phyloP scores from a whole-genome alignment of 73 alveolate species.

The Tetrahymena elliotti region DNA sequence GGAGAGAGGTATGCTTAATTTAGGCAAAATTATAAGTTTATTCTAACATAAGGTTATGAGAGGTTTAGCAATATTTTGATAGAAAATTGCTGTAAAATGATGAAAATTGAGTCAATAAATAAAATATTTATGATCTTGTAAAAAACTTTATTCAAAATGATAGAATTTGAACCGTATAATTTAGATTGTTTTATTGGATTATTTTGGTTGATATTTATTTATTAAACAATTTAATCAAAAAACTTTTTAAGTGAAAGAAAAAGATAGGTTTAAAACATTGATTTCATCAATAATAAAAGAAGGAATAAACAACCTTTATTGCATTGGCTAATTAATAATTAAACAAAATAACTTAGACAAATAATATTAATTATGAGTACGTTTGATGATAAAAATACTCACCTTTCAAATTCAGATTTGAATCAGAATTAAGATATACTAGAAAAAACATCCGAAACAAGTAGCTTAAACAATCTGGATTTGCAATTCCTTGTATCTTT shows the following conservation, averaged over 20 bases:
- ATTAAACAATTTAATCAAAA: neutral
- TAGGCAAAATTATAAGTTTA: neutral
- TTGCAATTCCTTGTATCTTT: neutral
- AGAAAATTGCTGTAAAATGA: too few relatives aligned
- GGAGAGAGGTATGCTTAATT: too few relatives aligned
- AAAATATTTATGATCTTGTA: too few relatives aligned
- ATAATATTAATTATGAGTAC: neutral
- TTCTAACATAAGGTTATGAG: neutral
- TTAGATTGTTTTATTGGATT: neutral
- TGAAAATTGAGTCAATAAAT: too few relatives aligned
- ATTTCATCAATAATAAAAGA: too few relatives aligned
- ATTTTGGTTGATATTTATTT: too few relatives aligned
- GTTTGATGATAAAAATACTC: neutral
- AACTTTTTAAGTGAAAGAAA: neutral
- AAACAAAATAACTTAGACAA: neutral
- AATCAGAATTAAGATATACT: too few relatives aligned
- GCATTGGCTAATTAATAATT: neutral
- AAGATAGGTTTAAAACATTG: neutral
- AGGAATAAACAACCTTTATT: neutral
- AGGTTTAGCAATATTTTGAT: too few relatives aligned
- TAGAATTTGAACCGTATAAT: neutral
- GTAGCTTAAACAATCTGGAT: neutral
- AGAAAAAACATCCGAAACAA: neutral
- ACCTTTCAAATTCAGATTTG: neutral
- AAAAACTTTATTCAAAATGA: too few relatives aligned